These are phyloP conservation scores for Dactylis glomerata DNA, from an alignment of 176 grass and related monocot species.

Conservation along the genomic window DNA sequence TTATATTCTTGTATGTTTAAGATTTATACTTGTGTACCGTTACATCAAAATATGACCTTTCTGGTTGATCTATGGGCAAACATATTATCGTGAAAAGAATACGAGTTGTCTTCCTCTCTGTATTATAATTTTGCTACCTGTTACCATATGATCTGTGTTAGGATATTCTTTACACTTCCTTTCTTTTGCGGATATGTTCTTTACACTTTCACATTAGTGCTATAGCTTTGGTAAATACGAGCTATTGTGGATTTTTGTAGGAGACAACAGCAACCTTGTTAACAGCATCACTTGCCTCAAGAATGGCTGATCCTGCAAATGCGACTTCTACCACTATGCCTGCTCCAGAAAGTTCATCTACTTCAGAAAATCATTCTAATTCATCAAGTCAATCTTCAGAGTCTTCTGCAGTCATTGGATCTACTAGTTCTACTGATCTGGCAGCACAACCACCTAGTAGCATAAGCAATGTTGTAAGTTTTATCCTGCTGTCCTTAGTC, in stretches of 20 bases:
- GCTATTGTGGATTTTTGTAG: slow-evolving; percentile 35
- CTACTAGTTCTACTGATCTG: slow-evolving; percentile 38
- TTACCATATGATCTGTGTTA: neutral
- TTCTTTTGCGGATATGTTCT: no score
- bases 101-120: neutral
- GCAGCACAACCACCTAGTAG: slow-evolving; percentile 28
- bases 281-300: slow-evolving; percentile 70
- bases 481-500: slow-evolving; percentile 7
- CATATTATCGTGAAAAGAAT: slow-evolving; percentile 10
- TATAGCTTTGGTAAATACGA: slow-evolving; percentile 4
- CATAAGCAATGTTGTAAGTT: slow-evolving; percentile 42
- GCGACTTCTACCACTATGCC: neutral
- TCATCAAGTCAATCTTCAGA: slow-evolving; percentile 45
- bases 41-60: neutral
- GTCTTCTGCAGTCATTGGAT: slow-evolving; percentile 22
- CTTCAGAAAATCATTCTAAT: slow-evolving; percentile 42
- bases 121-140: slow-evolving; percentile 1
- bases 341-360: slow-evolving; percentile 36
- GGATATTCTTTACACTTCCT: neutral
- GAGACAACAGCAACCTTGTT: slow-evolving; percentile 74
- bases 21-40: neutral
- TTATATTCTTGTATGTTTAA: slow-evolving; percentile 9
- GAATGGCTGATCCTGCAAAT: slow-evolving; percentile 42
- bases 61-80: neutral
- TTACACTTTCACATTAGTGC: neutral